phyloP scores from a whole-genome alignment of 2,329 filamentous ascomycete genomes.

The Calycina marina region DNA sequence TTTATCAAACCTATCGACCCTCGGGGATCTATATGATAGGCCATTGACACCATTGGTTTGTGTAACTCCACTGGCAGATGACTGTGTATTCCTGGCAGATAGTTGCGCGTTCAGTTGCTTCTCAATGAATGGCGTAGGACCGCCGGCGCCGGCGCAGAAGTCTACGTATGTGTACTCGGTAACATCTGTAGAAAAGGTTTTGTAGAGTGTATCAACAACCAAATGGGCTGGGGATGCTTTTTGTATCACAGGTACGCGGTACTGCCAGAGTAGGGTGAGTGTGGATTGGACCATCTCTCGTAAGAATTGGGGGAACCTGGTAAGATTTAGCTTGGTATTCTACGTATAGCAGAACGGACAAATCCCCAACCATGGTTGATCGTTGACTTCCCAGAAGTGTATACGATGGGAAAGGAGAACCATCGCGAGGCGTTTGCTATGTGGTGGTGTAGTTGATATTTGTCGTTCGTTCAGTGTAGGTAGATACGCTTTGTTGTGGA shows the following conservation, averaged over 20 bases:
- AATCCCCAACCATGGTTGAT: constrained; percentile 42
- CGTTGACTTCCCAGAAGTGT: constrained; percentile 54
- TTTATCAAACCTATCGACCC: constrained; percentile 7
- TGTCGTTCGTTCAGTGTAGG: too few species aligned
- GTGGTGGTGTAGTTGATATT: not conserved
- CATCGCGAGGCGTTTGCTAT: constrained; percentile 22
- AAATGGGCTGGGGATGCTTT: constrained; percentile 40
- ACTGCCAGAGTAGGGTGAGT: constrained; percentile 49
- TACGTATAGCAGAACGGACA: too few species aligned
- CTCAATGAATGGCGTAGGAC: constrained; percentile 53
- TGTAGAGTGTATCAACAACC: constrained; percentile 41
- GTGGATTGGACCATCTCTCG: constrained; percentile 50
- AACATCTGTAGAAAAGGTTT: constrained; percentile 32
- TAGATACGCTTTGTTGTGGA: too few species aligned
- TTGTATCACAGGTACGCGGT: constrained; percentile 42
- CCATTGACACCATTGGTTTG: constrained; percentile 7
- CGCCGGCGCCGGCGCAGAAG: constrained; percentile 62
- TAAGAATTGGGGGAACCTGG: constrained; percentile 51
- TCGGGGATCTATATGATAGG: constrained; percentile 14
- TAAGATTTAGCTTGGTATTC: constrained; percentile 1
- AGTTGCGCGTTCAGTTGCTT: constrained; percentile 37
- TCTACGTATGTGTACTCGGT: constrained; percentile 51
- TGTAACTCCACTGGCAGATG: constrained; percentile 13
- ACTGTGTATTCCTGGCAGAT: constrained; percentile 6
- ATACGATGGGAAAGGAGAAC: constrained; percentile 39